Percentiles rank a stretch among this genome's conserved stretches.
Evolutionary conservation across 257 asterid species (phyloP).

Genomic region (Ajuga chamaepitys): DNA sequence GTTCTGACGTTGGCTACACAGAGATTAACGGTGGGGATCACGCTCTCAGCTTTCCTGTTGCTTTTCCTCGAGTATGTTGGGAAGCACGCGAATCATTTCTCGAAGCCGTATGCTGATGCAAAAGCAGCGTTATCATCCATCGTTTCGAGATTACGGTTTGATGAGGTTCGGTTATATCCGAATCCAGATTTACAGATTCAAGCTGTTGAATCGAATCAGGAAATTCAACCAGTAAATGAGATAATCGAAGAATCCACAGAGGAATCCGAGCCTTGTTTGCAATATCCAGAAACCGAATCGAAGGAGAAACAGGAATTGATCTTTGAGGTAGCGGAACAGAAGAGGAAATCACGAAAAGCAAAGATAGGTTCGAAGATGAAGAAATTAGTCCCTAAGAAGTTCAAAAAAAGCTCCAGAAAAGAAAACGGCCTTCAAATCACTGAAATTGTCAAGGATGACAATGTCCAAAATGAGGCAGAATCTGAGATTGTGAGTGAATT

Average conservation of each 20-base stretch:
- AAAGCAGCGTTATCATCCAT: background rate
- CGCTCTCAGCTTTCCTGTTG: slow-evolving; percentile 56
- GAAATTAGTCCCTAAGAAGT: slow-evolving; percentile 40
- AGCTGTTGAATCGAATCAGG: slow-evolving; percentile 9
- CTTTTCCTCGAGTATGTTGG: slow-evolving; percentile 45
- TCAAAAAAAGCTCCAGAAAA: slow-evolving; percentile 22
- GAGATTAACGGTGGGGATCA: slow-evolving; percentile 54
- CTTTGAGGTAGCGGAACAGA: slow-evolving; percentile 15
- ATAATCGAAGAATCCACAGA: background rate
- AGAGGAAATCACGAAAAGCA: slow-evolving; percentile 32
- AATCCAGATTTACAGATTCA: slow-evolving; percentile 18
- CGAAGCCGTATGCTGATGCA: slow-evolving; percentile 23
- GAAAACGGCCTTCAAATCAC: background rate
- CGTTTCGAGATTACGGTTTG: background rate
- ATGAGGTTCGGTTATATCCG: slow-evolving; percentile 2
- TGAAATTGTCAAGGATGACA: background rate
- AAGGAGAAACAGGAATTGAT: slow-evolving; percentile 24
- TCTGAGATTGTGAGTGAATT: background rate
- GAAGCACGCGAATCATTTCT: slow-evolving; percentile 6
- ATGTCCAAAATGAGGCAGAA: background rate
- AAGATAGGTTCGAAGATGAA: slow-evolving; percentile 55
- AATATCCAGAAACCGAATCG: slow-evolving; percentile 17
- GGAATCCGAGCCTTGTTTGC: too few relatives aligned
- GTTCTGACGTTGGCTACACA: slow-evolving; percentile 52
- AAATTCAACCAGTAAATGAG: slow-evolving; percentile 26